These are phyloP conservation scores for Chalciporus sphaerocephalus DNA, from an alignment of 768 basidiomycete genomes.

Conservation along the genomic window DNA sequence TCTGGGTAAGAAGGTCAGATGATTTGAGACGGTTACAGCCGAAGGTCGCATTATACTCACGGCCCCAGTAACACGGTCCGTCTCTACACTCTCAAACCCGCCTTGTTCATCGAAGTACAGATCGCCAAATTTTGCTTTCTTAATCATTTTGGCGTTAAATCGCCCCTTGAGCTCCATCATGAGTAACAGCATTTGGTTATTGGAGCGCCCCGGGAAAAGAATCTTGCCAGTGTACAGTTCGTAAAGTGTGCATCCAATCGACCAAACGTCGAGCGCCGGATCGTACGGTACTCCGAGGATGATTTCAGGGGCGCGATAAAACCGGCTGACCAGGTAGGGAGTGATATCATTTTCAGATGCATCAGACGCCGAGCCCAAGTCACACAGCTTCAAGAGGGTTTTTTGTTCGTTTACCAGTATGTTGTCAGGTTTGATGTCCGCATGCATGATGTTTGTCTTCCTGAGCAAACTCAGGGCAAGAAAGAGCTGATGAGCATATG, in stretches of 20 bases:
- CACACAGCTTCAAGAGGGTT: conserved; percentile 89
- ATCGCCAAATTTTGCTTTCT: conserved; percentile 89
- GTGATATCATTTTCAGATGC: conserved; percentile 95
- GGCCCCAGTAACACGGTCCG: conserved; percentile 75
- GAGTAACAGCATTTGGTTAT: conserved; percentile 94
- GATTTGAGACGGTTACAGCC: conserved; percentile 4
- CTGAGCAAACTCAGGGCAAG: conserved; percentile 77
- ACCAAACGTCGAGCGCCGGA: conserved; percentile 92
- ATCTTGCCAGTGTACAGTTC: conserved; percentile 96
- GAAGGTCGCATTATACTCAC: conserved; percentile 46
- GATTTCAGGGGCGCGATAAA: conserved; percentile 98
- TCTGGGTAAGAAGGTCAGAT: conserved; percentile 45
- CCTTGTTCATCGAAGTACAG: conserved; percentile 93
- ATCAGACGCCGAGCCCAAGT: conserved; percentile 95
- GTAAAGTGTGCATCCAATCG: conserved; percentile 95
- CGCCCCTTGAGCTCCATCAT: conserved; percentile 99
- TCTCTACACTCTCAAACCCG: conserved; percentile 79
- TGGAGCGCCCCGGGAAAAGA: conserved; percentile 91
- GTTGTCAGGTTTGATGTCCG: conserved; percentile 98
- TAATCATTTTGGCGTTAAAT: conserved; percentile 91
- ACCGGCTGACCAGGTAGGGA: conserved; percentile 94
- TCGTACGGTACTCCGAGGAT: conserved; percentile 97
- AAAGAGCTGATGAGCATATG: conserved; percentile 97
- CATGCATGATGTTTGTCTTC: conserved; percentile 94
- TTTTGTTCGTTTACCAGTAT: conserved; percentile 95